These are phyloP conservation scores for Saccharomyces hybrid DNA, from an alignment of 1,139 yeast species.

Conservation along the genomic window DNA sequence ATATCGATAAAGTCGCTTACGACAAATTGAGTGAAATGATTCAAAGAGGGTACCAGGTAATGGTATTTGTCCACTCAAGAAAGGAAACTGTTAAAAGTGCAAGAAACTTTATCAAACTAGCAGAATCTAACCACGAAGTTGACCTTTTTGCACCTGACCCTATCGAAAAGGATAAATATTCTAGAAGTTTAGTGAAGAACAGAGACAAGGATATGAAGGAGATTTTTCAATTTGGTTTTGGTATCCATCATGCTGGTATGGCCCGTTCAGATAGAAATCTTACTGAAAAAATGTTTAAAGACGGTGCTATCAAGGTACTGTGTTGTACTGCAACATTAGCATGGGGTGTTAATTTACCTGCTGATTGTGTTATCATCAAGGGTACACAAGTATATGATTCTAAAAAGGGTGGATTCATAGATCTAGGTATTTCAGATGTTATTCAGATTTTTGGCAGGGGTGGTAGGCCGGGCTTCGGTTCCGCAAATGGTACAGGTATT, in stretches of 20 bases:
- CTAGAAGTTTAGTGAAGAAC: slow-evolving; percentile 64
- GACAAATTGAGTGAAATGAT: slow-evolving; percentile 66
- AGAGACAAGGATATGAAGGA: slow-evolving; percentile 77
- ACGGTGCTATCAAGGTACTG: slow-evolving; percentile 80
- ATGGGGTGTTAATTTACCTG: slow-evolving; percentile 99
- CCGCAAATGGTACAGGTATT: slow-evolving; percentile 85
- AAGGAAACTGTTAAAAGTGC: slow-evolving; percentile 88
- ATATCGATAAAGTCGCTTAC: slow-evolving; percentile 68
- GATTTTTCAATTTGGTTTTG: slow-evolving; percentile 74
- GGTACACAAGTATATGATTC: slow-evolving; percentile 96
- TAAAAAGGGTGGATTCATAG: slow-evolving; percentile 88
- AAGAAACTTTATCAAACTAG: slow-evolving; percentile 60
- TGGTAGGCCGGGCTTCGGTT: slow-evolving; percentile 92
- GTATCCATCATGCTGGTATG: slow-evolving; percentile 98
- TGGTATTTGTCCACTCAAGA: slow-evolving; percentile 95
- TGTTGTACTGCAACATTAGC: slow-evolving; percentile 97
- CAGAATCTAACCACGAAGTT: slow-evolving; percentile 49
- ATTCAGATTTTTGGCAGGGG: slow-evolving; percentile 98
- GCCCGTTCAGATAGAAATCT: slow-evolving; percentile 81
- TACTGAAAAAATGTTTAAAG: slow-evolving; percentile 78
- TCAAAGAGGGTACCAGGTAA: slow-evolving; percentile 72
- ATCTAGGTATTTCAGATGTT: slow-evolving; percentile 91
- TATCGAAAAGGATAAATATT: slow-evolving; percentile 38
- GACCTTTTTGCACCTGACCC: slow-evolving; percentile 51
- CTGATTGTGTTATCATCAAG: slow-evolving; percentile 92